Evolutionary conservation across 148 eudicot species (phyloP).

Genomic region (Persicaria maculosa): DNA sequence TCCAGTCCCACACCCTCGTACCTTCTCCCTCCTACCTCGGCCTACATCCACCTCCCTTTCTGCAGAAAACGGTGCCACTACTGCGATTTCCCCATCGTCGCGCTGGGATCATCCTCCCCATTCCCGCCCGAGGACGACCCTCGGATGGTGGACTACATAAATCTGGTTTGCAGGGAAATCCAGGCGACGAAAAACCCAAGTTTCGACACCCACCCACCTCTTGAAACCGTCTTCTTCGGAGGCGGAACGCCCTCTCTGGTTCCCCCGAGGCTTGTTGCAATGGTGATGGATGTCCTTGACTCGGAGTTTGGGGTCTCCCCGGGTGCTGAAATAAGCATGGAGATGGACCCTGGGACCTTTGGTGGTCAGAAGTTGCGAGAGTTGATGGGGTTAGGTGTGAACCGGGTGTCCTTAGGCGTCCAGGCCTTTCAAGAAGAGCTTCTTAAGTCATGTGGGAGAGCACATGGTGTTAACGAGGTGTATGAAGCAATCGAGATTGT

Average conservation of each 20-base stretch:
- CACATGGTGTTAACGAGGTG: constrained; percentile 73
- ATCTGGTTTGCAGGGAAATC: constrained; percentile 59
- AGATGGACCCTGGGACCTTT: constrained; percentile 98
- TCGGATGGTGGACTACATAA: constrained; percentile 52
- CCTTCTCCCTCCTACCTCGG: constrained; percentile 71
- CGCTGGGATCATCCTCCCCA: constrained; percentile 53
- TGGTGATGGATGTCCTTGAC: constrained; percentile 46
- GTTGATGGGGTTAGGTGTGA: constrained; percentile 65
- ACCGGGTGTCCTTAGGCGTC: constrained; percentile 88
- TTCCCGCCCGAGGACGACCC: constrained; percentile 47
- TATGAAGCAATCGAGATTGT: constrained; percentile 69
- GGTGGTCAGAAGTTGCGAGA: constrained; percentile 44
- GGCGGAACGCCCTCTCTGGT: constrained; percentile 98
- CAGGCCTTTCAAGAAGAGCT: constrained; percentile 91
- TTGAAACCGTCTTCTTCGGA: constrained; percentile 82
- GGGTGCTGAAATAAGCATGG: constrained; percentile 81
- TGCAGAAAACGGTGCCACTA: constrained; percentile 96
- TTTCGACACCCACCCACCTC: constrained; percentile 51
- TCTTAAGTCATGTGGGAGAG: constrained; percentile 87
- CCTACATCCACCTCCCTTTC: constrained; percentile 92
- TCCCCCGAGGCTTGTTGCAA: constrained; percentile 59
- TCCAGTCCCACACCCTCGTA: constrained; percentile 22
- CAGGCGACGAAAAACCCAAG: constrained; percentile 29
- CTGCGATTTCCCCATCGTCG: constrained; percentile 89
- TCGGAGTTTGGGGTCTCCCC: constrained; percentile 49